Conservation (phyloP, 2,329 filamentous ascomycete species). For the Hymenoscyphus repandus region DNA sequence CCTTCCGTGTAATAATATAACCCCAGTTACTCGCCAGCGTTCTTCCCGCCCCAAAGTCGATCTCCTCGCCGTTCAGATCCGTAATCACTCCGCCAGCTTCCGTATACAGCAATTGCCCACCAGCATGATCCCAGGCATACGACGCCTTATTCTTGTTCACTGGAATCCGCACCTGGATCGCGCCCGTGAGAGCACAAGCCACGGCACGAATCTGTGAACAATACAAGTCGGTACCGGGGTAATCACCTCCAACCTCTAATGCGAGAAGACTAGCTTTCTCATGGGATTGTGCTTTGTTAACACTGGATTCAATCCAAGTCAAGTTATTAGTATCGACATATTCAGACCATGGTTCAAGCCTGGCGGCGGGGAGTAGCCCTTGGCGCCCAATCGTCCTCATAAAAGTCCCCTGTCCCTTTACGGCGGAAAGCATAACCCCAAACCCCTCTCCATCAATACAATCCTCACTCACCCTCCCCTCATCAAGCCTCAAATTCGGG, state of each 20-base stretch:
- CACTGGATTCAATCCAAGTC: slow-evolving; percentile 41
- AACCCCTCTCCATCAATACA: background rate
- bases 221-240: slow-evolving; percentile 46
- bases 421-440: slow-evolving; percentile 39
- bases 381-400: slow-evolving; percentile 35
- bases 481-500: background rate
- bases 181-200: slow-evolving; percentile 44
- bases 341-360: slow-evolving; percentile 23
- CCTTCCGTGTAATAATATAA: slow-evolving; percentile 33
- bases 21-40: slow-evolving; percentile 36
- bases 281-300: slow-evolving; percentile 35
- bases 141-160: slow-evolving; percentile 29
- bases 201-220: slow-evolving; percentile 50
- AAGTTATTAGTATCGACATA: slow-evolving; percentile 28
- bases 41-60: slow-evolving; percentile 42
- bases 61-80: slow-evolving; percentile 43
- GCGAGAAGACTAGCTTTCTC: slow-evolving; percentile 31
- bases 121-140: slow-evolving; percentile 49
- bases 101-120: slow-evolving; percentile 44
- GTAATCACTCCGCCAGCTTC: slow-evolving; percentile 46
- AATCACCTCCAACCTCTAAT: slow-evolving; percentile 34
- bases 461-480: background rate
- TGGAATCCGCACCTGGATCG: slow-evolving; percentile 45
- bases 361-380: slow-evolving; percentile 30
- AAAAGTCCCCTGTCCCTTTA: slow-evolving; percentile 38